Percentiles rank a stretch among this genome's conserved stretches.
Conservation (phyloP, 495 filamentous ascomycete genomes). For the Neurospora sublineolata region DNA sequence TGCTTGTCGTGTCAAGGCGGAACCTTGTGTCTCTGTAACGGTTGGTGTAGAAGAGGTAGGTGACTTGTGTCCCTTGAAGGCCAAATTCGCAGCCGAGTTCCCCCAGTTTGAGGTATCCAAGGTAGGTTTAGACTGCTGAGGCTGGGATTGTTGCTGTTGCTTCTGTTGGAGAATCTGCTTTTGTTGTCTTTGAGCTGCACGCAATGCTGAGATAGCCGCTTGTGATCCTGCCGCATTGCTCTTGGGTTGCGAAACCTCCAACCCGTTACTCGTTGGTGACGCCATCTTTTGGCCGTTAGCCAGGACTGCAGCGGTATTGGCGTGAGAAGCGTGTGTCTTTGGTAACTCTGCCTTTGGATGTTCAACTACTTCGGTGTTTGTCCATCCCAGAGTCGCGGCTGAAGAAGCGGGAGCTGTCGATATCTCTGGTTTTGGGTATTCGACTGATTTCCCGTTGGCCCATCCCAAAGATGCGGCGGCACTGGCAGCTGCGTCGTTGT, state of each 20-base stretch:
- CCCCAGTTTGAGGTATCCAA: slow-evolving; percentile 30
- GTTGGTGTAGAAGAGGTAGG: slow-evolving; percentile 2
- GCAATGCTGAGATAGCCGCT: slow-evolving; percentile 59
- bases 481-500: slow-evolving; percentile 54
- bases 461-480: slow-evolving; percentile 65
- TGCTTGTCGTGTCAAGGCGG: slow-evolving; percentile 29
- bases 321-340: slow-evolving; percentile 47
- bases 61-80: slow-evolving; percentile 27
- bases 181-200: slow-evolving; percentile 45
- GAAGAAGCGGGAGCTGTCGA: slow-evolving; percentile 48
- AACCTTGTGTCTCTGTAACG: slow-evolving; percentile 1
- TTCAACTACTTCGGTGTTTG: slow-evolving; percentile 49
- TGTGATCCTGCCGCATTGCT: slow-evolving; percentile 53
- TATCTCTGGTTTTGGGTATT: slow-evolving; percentile 46
- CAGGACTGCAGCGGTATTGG: slow-evolving; percentile 46
- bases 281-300: slow-evolving; percentile 57
- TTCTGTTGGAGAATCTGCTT: slow-evolving; percentile 18
- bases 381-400: slow-evolving; percentile 63
- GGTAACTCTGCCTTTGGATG: slow-evolving; percentile 43
- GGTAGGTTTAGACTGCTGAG: slow-evolving; percentile 6
- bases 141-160: slow-evolving; percentile 25
- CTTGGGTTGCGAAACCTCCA: slow-evolving; percentile 31
- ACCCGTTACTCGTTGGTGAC: slow-evolving; percentile 24
- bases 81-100: slow-evolving; percentile 48
- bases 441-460: slow-evolving; percentile 49